Evolutionary conservation across 768 basidiomycete genomes (phyloP).

Genomic region (Lactarius vividus): DNA sequence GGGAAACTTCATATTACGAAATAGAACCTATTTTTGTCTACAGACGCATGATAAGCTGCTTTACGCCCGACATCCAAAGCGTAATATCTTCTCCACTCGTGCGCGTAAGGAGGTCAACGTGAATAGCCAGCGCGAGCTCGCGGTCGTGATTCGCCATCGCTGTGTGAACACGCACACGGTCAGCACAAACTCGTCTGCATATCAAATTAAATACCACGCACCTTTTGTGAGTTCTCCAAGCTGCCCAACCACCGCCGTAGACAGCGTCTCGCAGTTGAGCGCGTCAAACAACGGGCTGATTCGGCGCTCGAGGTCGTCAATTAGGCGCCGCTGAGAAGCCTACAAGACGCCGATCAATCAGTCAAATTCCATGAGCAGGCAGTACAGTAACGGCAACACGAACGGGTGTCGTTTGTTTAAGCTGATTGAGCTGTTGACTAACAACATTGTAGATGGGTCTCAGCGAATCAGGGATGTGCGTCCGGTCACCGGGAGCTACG

Average conservation of each 20-base stretch:
- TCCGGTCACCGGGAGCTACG: conserved; percentile 83
- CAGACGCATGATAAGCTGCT: conserved; percentile 78
- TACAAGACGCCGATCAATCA: conserved; percentile 34
- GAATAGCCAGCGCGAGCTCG: conserved; percentile 73
- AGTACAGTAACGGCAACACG: conserved; percentile 33
- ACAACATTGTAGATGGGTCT: conserved; percentile 67
- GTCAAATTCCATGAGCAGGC: neutral
- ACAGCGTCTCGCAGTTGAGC: conserved; percentile 86
- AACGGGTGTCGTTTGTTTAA: conserved; percentile 78
- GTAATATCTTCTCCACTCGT: conserved; percentile 82
- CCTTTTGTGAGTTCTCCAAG: conserved; percentile 71
- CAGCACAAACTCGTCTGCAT: conserved; percentile 1
- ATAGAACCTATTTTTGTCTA: conserved; percentile 31
- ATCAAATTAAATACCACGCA: conserved; percentile 35
- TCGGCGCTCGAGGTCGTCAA: conserved; percentile 83
- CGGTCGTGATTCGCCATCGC: conserved; percentile 83
- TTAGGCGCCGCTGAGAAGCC: conserved; percentile 81
- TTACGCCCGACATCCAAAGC: conserved; percentile 85
- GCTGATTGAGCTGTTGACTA: conserved; percentile 54
- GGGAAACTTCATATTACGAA: neutral
- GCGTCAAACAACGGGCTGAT: conserved; percentile 86
- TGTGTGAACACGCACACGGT: conserved; percentile 33
- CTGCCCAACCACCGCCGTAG: conserved; percentile 65
- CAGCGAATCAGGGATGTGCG: conserved; percentile 79
- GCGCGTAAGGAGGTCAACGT: conserved; percentile 79